Evolutionary conservation across 495 filamentous ascomycete species (phyloP).

Genomic region (Tuber borchii): DNA sequence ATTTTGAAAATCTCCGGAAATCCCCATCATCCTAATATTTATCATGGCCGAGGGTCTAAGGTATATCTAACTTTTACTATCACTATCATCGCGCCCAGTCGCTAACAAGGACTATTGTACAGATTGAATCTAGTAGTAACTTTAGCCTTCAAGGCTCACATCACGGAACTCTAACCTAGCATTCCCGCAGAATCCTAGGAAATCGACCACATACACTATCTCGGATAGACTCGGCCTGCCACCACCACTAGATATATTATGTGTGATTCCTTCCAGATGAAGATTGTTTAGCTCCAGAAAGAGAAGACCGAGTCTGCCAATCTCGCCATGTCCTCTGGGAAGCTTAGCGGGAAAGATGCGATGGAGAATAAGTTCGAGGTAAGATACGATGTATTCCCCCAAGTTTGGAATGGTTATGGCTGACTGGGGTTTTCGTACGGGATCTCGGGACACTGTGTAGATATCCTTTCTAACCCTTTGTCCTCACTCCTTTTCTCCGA

Average conservation of each 20-base stretch:
- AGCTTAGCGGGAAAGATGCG: conserved; percentile 68
- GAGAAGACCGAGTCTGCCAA: conserved; percentile 87
- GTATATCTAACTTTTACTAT: conserved; percentile 4
- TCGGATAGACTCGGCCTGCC: conserved; percentile 82
- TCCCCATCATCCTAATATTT: conserved; percentile 79
- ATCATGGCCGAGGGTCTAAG: conserved; percentile 89
- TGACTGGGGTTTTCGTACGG: background rate
- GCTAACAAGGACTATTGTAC: conserved; percentile 11
- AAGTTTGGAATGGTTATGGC: background rate
- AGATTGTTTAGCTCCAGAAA: conserved; percentile 77
- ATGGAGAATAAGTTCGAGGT: conserved; percentile 61
- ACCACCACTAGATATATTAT: conserved; percentile 80
- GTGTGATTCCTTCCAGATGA: conserved; percentile 83
- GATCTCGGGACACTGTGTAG: background rate
- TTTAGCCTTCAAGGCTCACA: conserved; percentile 77
- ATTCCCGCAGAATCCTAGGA: conserved; percentile 91
- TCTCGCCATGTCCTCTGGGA: conserved; percentile 67
- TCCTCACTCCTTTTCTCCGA: background rate
- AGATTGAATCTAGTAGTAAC: conserved; percentile 75
- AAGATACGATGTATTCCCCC: background rate
- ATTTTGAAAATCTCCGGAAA: conserved; percentile 63
- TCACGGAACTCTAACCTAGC: conserved; percentile 98
- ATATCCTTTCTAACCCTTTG: background rate
- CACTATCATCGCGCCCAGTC: background rate
- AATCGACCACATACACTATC: conserved; percentile 84